phyloP scores from a whole-genome alignment of 2,329 filamentous ascomycete genomes.

The Chaetomium sp. region DNA sequence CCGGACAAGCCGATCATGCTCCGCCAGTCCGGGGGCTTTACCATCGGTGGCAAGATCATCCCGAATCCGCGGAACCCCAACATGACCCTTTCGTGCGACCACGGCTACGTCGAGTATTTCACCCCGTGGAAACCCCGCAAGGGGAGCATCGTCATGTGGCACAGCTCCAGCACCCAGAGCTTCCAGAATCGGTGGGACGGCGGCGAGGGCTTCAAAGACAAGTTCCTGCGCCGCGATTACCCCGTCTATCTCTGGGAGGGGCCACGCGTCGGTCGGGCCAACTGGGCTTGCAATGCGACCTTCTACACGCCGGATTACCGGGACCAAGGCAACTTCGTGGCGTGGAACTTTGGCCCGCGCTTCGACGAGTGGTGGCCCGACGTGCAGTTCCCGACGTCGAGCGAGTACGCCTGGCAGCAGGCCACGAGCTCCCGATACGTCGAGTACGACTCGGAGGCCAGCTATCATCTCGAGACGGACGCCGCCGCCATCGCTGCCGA shows the following conservation, averaged over 20 bases:
- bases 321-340: conserved; percentile 42
- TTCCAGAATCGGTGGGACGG: conserved; percentile 46
- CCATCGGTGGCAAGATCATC: conserved; percentile 39
- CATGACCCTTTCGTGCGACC: conserved; percentile 43
- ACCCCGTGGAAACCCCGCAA: conserved; percentile 40
- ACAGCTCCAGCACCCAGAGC: conserved; percentile 43
- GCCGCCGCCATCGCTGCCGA: conserved; percentile 42
- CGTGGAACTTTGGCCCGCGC: conserved; percentile 43
- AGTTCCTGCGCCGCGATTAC: conserved; percentile 43
- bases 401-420: conserved; percentile 41
- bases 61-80: conserved; percentile 35
- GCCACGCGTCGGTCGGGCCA: conserved; percentile 42
- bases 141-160: conserved; percentile 44
- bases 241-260: conserved; percentile 46
- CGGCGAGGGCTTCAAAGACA: conserved; percentile 46
- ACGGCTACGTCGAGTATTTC: conserved; percentile 46
- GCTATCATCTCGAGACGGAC: conserved; percentile 41
- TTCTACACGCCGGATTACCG: conserved; percentile 39
- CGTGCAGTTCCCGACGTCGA: conserved; percentile 41
- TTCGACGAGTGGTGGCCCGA: conserved; percentile 41
- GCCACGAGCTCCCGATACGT: conserved; percentile 42
- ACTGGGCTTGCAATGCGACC: conserved; percentile 42
- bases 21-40: conserved; percentile 42
- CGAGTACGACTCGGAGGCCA: conserved; percentile 41
- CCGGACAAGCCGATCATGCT: conserved; percentile 34